A percentile compares a stretch with the other conserved stretches of the same genome.
These are phyloP conservation scores for Schoenoplectus triqueter DNA, from an alignment of 202 grass and related monocot species.

Conservation along the genomic window DNA sequence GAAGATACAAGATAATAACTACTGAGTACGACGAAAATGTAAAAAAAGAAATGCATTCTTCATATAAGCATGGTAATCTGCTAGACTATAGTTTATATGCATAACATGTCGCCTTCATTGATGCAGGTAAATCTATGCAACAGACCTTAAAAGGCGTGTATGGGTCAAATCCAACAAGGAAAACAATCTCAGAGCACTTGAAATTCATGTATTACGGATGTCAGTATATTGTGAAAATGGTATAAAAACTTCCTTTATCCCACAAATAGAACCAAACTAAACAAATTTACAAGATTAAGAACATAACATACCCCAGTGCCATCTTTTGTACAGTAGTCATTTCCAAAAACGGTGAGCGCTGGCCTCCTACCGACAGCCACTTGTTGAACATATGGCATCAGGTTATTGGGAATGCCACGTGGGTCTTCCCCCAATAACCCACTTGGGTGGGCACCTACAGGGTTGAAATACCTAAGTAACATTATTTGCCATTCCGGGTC, in stretches of 20 bases:
- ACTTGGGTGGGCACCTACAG: slow-evolving; percentile 89
- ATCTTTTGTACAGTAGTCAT: slow-evolving; percentile 84
- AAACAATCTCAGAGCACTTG: neutral
- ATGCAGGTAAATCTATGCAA: neutral
- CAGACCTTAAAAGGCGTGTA: too few species aligned
- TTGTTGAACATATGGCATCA: slow-evolving; percentile 99
- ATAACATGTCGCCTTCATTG: neutral
- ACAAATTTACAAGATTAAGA: slow-evolving; percentile 1
- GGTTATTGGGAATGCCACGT: slow-evolving; percentile 89
- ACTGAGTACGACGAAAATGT: neutral
- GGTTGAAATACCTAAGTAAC: slow-evolving; percentile 97
- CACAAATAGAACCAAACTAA: neutral
- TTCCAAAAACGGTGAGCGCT: slow-evolving; percentile 87
- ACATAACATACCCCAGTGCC: slow-evolving; percentile 80
- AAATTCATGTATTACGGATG: neutral
- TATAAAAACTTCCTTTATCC: neutral
- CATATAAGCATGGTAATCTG: neutral
- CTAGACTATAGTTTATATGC: slow-evolving; percentile 1
- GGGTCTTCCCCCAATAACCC: slow-evolving; percentile 95
- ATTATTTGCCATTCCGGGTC: slow-evolving; percentile 93
- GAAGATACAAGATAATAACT: neutral
- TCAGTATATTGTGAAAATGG: neutral
- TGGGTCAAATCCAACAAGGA: neutral
- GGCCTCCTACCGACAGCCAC: slow-evolving; percentile 92
- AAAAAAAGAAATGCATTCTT: neutral